Conservation (phyloP, 441 rosid genomes). For the Brassica balearica region DNA sequence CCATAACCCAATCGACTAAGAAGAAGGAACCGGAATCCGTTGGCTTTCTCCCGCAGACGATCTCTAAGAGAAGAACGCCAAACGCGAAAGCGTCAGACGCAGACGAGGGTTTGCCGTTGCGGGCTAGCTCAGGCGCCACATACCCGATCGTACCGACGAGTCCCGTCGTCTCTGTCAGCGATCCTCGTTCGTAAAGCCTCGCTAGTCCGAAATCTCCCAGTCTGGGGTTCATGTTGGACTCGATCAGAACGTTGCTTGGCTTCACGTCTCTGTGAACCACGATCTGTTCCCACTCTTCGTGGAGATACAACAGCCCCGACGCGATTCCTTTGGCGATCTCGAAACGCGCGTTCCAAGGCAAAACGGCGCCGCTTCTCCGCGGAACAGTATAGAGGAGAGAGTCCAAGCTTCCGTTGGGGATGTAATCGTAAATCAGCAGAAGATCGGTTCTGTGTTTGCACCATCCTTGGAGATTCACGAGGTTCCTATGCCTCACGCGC, state of each 20-base stretch:
- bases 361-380: not conserved
- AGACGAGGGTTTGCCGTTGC: not conserved
- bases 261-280: constrained; percentile 3
- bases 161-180: not conserved
- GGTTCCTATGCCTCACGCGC: not conserved
- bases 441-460: not conserved
- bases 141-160: not conserved
- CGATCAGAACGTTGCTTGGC: constrained; percentile 2
- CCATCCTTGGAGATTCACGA: not conserved
- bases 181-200: not conserved
- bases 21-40: not conserved
- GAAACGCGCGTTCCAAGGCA: not conserved
- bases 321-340: not conserved
- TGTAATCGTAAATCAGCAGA: not conserved
- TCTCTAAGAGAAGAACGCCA: not conserved
- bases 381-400: not conserved
- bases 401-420: constrained; percentile 3
- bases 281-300: not conserved
- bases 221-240: not conserved
- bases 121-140: not conserved
- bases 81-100: not conserved
- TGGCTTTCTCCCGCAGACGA: not conserved
- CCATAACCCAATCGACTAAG: not conserved
- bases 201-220: not conserved
- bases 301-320: not conserved